These are phyloP conservation scores for Fragilaria radians DNA, from an alignment of 108 stramenopile genomes.

Conservation along the genomic window DNA sequence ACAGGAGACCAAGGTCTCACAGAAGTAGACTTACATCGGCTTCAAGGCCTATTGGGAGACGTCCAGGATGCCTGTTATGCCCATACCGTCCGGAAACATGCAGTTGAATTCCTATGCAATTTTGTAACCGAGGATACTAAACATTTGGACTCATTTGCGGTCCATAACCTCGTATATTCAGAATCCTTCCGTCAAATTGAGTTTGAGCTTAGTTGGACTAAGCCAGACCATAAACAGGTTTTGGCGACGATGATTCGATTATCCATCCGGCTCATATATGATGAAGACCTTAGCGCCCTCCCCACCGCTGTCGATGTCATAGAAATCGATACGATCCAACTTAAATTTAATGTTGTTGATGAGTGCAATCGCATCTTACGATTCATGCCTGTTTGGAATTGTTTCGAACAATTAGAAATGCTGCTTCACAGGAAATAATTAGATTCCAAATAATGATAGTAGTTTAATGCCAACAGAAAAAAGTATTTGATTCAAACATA, in stretches of 20 bases:
- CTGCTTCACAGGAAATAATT: no score
- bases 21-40: neutral
- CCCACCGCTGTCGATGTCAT: neutral
- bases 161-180: neutral
- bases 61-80: slow-evolving; percentile 5
- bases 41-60: neutral
- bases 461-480: no score
- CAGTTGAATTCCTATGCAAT: neutral
- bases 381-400: neutral
- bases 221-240: neutral
- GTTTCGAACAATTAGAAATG: neutral
- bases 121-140: neutral
- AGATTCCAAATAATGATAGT: no score
- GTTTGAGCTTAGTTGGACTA: neutral
- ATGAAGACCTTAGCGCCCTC: neutral
- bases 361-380: neutral
- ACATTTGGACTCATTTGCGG: neutral
- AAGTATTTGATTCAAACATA: no score
- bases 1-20: neutral
- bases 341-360: neutral
- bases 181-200: neutral
- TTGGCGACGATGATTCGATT: neutral
- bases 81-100: slow-evolving; percentile 1
- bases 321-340: neutral
- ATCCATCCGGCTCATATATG: neutral